phyloP scores from a whole-genome alignment of 441 rosid species.

The Manihot esculenta region DNA sequence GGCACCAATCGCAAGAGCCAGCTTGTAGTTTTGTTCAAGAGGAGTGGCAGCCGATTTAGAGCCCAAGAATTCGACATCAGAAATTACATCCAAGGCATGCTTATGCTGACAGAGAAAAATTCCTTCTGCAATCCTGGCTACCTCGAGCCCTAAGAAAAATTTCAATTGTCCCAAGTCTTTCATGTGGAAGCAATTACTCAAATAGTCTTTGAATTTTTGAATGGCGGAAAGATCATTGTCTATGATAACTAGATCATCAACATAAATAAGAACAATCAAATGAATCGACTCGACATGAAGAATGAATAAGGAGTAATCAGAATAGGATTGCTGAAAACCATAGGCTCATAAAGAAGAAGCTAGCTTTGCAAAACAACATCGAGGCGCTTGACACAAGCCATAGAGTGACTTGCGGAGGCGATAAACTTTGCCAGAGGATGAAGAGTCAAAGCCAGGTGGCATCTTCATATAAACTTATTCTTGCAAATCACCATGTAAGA shows the following conservation, averaged over 20 bases:
- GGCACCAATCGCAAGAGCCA: not conserved
- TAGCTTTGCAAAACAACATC: slow-evolving; percentile 1
- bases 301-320: not conserved
- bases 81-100: no score
- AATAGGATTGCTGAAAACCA: no score
- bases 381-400: not conserved
- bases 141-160: not conserved
- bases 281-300: not conserved
- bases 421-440: not conserved
- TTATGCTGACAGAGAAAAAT: not conserved
- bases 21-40: not conserved
- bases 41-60: not conserved
- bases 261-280: not conserved
- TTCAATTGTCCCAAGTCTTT: not conserved
- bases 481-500: no score
- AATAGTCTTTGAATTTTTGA: not conserved
- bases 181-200: not conserved
- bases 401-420: not conserved
- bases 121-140: not conserved
- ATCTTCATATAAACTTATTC: no score
- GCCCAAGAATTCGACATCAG: not conserved
- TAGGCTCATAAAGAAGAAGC: not conserved
- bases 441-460: no score
- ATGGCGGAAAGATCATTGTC: not conserved
- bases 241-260: not conserved